Evolutionary conservation across 139 green algal species (phyloP), one percentile per base, ranked within the genome.

Genomic region (Chlamydomonas asymmetrica): DNA sequence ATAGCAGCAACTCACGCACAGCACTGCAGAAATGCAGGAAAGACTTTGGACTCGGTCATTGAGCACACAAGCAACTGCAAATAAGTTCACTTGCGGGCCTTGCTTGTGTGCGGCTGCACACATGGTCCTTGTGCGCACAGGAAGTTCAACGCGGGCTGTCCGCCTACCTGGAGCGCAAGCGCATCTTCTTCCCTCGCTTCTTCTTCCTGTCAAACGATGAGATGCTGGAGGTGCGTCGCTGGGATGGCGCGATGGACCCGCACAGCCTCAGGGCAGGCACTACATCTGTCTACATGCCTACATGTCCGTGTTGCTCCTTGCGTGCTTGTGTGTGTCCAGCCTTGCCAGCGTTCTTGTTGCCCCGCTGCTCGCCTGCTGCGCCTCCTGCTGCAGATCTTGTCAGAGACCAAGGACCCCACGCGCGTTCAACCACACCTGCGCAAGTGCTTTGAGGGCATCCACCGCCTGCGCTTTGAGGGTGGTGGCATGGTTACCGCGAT

Each of bases 401-500:
- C 76, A 32, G 85, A 95, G 81, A 84, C 84, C 40, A 91, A 91
- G 80, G 85, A 93, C 56, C 90, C 90, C n/a, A 81, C 87, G 1
- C 85, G 85, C 16, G 88, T 95, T 34, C 85, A 95, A 80, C 87
- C 89, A 2, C 88, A 95, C 81, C 87, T 95, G 63, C 77, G 84
- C 56, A 95, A 95, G 79, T 93, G 87, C 83, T 95, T 95, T 75
- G 91, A 96, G 85, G 92, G 90, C 34, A 93, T 96, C 65, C 74
- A 88, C 54, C 79, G 62, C 23, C 82, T 96, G 40, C 76, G 88
- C 60, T 80, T 84, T 50, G 56, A 75, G 34, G 43, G n/a, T 3
- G 52, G 29, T 5, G 56, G 48, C 40, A 22, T 81, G 3, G 68
- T 93, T 56, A 80, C 35, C 9, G 80, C 60, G 54, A 91, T 92